Evolutionary conservation across 352 stramenopile genomes (phyloP), one percentile per base, ranked within the genome.

Genomic region (Phytopythium sindhum): DNA sequence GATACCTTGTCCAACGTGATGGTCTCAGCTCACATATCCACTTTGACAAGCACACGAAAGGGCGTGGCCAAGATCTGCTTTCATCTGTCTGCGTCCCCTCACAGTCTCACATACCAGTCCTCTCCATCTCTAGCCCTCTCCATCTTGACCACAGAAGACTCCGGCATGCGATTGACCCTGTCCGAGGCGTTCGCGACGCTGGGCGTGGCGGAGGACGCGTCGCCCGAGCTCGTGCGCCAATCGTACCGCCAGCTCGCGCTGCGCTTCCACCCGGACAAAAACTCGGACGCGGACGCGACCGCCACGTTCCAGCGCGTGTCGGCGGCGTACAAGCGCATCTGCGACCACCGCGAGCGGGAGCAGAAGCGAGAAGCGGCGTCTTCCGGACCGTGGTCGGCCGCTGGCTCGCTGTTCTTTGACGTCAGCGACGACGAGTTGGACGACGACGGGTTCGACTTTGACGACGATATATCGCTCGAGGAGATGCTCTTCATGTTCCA

Each of bases 401-500:
- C 12, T 17, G 21, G 6, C 21, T 33, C 21, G 17, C 37, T 1
- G 11, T 29, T 45, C 26, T 48, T 41, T 26, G 64, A 68, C 6
- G 55, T 63, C 0, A 63, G 35, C 39, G 50, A 72, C 26, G 52
- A 67, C 12, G 62, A 66, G 4, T 58, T 66, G 0, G 57, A 67
- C 28, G 70, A 78, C 9, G 64, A 68, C 26, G 61, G 69, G 17
- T 68, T 78, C 52, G 67, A 64, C 8, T 78, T 77, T 31, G 74
- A 69, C 28, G 67, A 79, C 52, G 67, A 77, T 42, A 29, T 33
- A 5, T 83, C 81, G 28, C 77, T 88, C 45, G 79, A 89, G 8
- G 80, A 89, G 51, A 90, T 90, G 81, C 77, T 90, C 41, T 78
- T 80, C 65, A 88, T 90, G 81, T 90, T 90, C 37, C 69, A 90